Conservation (phyloP, 2,329 filamentous ascomycete species). For the Colletotrichum sidae region DNA sequence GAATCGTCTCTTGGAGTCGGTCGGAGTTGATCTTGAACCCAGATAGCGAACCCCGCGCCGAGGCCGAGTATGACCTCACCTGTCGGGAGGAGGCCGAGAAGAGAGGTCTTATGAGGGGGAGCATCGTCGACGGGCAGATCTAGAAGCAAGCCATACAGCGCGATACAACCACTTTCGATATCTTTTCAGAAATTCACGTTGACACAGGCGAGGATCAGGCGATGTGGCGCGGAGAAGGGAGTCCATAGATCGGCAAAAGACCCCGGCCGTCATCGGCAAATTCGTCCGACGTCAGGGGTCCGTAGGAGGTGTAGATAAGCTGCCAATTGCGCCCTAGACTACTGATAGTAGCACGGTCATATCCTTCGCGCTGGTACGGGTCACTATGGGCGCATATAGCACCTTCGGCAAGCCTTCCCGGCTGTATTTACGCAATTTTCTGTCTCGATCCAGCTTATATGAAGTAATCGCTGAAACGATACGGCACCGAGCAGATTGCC, state of each 20-base stretch:
- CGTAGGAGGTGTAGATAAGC: constrained; percentile 4
- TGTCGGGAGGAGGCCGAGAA: neutral
- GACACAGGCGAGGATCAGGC: neutral
- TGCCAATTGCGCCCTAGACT: constrained; percentile 9
- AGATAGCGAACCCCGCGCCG: constrained; percentile 22
- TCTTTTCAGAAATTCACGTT: too few species aligned
- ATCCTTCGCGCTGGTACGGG: neutral
- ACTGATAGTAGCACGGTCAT: too few species aligned
- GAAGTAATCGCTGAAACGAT: neutral
- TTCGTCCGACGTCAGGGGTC: neutral
- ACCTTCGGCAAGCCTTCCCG: too few species aligned
- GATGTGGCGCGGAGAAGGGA: constrained; percentile 3
- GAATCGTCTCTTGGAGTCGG: constrained; percentile 46
- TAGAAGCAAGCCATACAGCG: neutral
- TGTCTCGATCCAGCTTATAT: neutral
- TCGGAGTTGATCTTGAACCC: constrained; percentile 44
- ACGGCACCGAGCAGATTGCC: neutral
- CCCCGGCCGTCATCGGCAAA: constrained; percentile 13
- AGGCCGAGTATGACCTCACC: constrained; percentile 21
- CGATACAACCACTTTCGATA: too few species aligned
- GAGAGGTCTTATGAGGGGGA: neutral
- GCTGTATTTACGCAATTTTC: neutral
- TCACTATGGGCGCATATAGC: too few species aligned
- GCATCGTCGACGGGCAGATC: neutral
- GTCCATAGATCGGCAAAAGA: constrained; percentile 8